A percentile compares a stretch with the other conserved stretches of the same genome.
Conservation (phyloP, 148 eudicot genomes). For the Vaccinium darrowii region DNA sequence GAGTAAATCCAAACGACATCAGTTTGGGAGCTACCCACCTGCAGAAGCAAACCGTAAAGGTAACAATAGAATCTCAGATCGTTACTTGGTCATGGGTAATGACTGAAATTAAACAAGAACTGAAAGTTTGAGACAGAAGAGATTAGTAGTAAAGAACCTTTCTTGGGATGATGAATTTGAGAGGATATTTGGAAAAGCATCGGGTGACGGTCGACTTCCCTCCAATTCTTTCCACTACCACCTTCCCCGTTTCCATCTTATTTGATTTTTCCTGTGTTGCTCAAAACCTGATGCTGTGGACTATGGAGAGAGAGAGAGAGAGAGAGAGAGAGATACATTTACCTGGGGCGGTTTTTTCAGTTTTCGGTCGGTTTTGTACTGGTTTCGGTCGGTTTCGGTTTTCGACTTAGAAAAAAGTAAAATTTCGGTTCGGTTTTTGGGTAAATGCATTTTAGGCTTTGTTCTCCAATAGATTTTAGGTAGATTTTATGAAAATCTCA, state of each 20-base stretch:
- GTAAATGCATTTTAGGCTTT: too few species aligned
- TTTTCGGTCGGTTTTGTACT: too few species aligned
- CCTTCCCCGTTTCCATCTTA: slow-evolving; percentile 58
- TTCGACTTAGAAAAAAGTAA: too few species aligned
- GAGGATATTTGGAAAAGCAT: slow-evolving; percentile 84
- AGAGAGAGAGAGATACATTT: too few species aligned
- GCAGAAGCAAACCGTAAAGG: slow-evolving; percentile 13
- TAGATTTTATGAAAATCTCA: too few species aligned
- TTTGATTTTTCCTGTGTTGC: neutral
- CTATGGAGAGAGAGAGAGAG: neutral
- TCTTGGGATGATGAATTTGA: slow-evolving; percentile 81
- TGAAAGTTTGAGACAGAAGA: neutral
- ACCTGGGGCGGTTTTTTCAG: too few species aligned
- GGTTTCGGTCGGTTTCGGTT: too few species aligned
- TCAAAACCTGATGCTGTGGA: neutral
- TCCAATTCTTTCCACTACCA: slow-evolving; percentile 54
- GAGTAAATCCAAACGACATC: slow-evolving; percentile 95
- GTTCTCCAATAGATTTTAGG: too few species aligned
- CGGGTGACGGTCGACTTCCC: slow-evolving; percentile 76
- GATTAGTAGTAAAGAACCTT: slow-evolving; percentile 43
- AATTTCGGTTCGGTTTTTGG: too few species aligned
- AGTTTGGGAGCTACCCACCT: slow-evolving; percentile 68
- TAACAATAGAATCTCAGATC: neutral
- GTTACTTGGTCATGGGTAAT: neutral
- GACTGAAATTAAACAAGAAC: neutral